Conservation (phyloP, 768 basidiomycete species). For the Xerocomus spinulosus region DNA sequence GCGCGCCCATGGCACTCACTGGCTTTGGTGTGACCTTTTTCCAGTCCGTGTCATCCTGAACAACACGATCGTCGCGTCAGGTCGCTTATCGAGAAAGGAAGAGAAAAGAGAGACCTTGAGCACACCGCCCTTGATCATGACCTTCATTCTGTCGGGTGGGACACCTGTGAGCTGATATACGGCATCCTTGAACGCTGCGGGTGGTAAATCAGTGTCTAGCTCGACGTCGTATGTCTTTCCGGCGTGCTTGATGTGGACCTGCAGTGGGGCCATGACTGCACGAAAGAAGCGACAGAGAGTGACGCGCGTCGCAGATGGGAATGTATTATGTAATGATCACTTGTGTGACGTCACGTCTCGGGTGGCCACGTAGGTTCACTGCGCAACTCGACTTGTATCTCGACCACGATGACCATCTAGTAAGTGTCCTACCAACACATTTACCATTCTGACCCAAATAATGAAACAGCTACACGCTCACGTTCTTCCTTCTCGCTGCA, state of each 20-base stretch:
- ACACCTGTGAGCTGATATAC: conserved; percentile 82
- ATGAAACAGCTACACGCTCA: conserved; percentile 74
- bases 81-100: background rate
- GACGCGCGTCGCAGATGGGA: conserved; percentile 30
- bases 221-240: conserved; percentile 71
- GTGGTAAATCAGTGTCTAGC: conserved; percentile 69
- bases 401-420: conserved; percentile 46
- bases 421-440: conserved; percentile 7
- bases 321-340: conserved; percentile 22
- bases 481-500: conserved; percentile 74
- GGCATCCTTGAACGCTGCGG: conserved; percentile 74
- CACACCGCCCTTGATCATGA: conserved; percentile 90
- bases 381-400: background rate
- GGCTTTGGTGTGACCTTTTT: conserved; percentile 78
- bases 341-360: conserved; percentile 26
- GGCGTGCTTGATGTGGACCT: conserved; percentile 87
- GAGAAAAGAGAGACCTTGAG: conserved; percentile 60
- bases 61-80: background rate
- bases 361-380: conserved; percentile 17
- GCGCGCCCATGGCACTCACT: conserved; percentile 39
- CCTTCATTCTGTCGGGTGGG: conserved; percentile 90
- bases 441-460: background rate
- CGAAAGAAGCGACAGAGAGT: background rate
- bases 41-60: conserved; percentile 84
- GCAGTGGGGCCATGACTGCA: conserved; percentile 55